Conservation (phyloP, 495 filamentous ascomycete species). For the Podospora pseudopauciseta region DNA sequence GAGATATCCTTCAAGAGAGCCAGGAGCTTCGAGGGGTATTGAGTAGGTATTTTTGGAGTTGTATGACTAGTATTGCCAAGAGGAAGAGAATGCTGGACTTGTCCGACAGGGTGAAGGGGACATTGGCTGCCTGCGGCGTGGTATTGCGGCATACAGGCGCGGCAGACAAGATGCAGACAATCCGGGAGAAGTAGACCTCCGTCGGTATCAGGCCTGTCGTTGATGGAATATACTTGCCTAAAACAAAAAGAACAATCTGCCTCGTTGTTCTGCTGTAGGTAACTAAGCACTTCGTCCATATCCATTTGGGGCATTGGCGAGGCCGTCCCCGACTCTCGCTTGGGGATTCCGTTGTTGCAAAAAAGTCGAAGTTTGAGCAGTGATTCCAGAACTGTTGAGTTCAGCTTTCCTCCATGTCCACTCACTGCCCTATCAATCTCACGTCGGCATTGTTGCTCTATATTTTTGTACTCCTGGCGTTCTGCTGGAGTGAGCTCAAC, state of each 20-base stretch:
- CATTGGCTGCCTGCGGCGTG: neutral
- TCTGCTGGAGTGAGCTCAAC: neutral
- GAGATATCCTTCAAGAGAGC: neutral
- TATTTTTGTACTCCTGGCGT: neutral
- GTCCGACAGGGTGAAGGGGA: neutral
- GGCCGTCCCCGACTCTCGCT: neutral
- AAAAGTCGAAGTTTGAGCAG: slow-evolving; percentile 9
- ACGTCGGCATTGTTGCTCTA: neutral
- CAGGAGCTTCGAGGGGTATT: neutral
- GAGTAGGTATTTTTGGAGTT: neutral
- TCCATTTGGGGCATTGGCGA: neutral
- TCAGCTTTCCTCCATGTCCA: slow-evolving; percentile 7
- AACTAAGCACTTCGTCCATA: slow-evolving; percentile 10
- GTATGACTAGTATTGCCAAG: neutral
- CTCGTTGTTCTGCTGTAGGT: slow-evolving; percentile 7
- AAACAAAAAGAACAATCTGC: slow-evolving; percentile 3
- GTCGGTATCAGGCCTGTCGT: neutral
- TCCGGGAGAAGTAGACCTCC: neutral
- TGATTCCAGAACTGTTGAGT: slow-evolving; percentile 5
- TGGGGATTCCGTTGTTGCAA: slow-evolving; percentile 11
- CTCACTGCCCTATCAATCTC: neutral
- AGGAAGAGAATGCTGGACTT: neutral
- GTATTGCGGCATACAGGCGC: neutral
- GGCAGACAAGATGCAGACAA: neutral
- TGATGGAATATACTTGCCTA: slow-evolving; percentile 1